Base-by-base conservation (phyloP, 805 yeast genomes). In the Cyberlindnera misumaiensis region DNA sequence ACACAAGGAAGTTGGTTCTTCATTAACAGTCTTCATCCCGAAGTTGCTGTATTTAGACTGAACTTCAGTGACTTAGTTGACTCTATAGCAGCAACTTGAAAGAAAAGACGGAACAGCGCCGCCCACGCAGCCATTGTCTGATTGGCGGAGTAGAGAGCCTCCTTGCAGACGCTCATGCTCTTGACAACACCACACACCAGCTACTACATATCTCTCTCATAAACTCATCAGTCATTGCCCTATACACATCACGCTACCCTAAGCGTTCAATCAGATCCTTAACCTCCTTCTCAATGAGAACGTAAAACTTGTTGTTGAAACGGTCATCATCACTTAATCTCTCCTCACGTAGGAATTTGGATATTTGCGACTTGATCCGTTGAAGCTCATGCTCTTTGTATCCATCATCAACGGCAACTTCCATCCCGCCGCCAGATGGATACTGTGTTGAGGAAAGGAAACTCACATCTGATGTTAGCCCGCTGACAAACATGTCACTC, bases 251-350 rank as follows among this genome's bases (percentile, higher is more conserved):
- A 20, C 24, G 8, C 24, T 20, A 20, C 24, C 8, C 24, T 20
- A 35, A 35, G 11, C 37, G 29, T 26, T 59, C 63, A 46, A 55
- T 53, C 41, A 52, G 22, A 24, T 49, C 50, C 41, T 49, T 51
- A 24, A 53, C 56, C 31, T 55, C 59, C 24, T 49, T 49, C 40
- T 55, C 59, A 33, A 54, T 43, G 5, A 44, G 29, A 17, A 51
- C 47, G 38, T 55, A 55, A 35, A 50, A 55, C 38, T 48, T 51
- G 35, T 54, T 52, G 34, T 51, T 53, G 43, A 52, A 55, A 5
- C 52, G 53, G 34, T 55, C 58, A 35, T 55, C 59, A 34, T 55
- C 56, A 17, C 51, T 43, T 11, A 55, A 36, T 37, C 58, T 47
- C 42, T 55, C 59, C 24, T 55, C 58, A 33, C 48, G 44, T 32